Evolutionary conservation across 305 asterid species (phyloP), one percentile per base, ranked within the genome.

Genomic region (Fraxinus xanthoxyloides): DNA sequence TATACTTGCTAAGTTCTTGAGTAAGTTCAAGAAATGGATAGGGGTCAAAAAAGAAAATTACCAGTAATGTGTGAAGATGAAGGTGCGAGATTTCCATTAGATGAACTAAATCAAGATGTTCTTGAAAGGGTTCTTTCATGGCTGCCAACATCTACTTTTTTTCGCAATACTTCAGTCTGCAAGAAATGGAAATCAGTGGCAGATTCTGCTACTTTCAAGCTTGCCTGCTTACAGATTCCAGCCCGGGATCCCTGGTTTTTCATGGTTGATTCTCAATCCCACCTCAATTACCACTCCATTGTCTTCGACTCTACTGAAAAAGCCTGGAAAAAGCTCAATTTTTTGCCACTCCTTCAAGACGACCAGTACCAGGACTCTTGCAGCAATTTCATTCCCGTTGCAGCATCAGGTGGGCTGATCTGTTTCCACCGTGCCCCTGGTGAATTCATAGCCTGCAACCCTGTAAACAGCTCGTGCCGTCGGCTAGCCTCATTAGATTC

Each of bases 21-120:
- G 3, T 30, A 23, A 13, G 15, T 30, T 67, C 75, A 28, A 72
- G 43, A 72, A 84, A 90, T 90, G 93, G 92, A 82, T 77, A 75
- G 35, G 21, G 76, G 59, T 35, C 82, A 48, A 28, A 92, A 93
- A 83, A 93, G 98, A 82, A 90, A 92, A 82, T 38, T 30, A 1
- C 12, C 73, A 0, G 85, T 83, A 38, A n/a, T n/a, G 7, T 59
- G 13, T 65, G 78, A 76, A 40, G 77, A 59, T 30, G 83, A 76
- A 59, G 54, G 26, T 51, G 6, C 82, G n/a, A 76, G 31, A 23
- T 91, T 90, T 69, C 90, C 89, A 7, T 13, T 95, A 4, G 87
- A 89, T 36, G 94, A 92, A 8, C 95, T 95, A 72, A 90, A 93
- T 89, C 92, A 93, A 87, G 99, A 95, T 72, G 87, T 95, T 76